A percentile compares a stretch with the other conserved stretches of the same genome.
phyloP scores from a whole-genome alignment of 2,329 filamentous ascomycete species.

The Aspergillus costaricaensis region DNA sequence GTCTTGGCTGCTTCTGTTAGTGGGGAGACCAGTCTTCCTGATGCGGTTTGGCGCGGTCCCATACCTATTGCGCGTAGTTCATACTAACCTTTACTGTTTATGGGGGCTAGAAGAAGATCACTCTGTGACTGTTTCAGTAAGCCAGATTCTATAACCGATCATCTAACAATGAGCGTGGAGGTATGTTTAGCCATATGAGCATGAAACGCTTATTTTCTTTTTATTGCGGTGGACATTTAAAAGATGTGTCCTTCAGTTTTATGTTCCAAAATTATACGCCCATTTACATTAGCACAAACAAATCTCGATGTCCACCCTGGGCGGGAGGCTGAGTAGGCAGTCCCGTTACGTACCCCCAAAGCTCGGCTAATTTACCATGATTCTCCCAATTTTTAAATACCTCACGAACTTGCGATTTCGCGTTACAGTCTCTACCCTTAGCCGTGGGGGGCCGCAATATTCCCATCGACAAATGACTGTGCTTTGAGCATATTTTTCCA shows the following conservation, averaged over 20 bases:
- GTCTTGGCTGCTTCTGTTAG: slow-evolving; percentile 14
- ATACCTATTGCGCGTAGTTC: slow-evolving; percentile 18
- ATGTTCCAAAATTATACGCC: background rate
- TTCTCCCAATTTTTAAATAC: background rate
- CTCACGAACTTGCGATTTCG: background rate
- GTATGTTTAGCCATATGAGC: too few relatives aligned
- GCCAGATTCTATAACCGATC: background rate
- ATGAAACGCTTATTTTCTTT: background rate
- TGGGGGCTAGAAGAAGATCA: slow-evolving; percentile 9
- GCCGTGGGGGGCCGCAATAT: background rate
- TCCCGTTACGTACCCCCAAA: slow-evolving; percentile 1
- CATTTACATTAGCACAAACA: background rate
- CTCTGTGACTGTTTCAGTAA: slow-evolving; percentile 2
- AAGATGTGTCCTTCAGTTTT: background rate
- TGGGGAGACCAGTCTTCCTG: slow-evolving; percentile 8
- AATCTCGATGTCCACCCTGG: background rate
- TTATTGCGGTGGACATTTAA: background rate
- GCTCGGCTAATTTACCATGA: background rate
- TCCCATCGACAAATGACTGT: background rate
- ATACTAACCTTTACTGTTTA: slow-evolving; percentile 7
- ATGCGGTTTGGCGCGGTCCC: slow-evolving; percentile 19
- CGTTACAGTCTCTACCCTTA: background rate
- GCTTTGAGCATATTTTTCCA: background rate
- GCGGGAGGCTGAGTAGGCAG: background rate
- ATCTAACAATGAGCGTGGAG: background rate